These are phyloP conservation scores for Penicillium sp. DNA, from an alignment of 2,329 filamentous ascomycete genomes.

Conservation along the genomic window DNA sequence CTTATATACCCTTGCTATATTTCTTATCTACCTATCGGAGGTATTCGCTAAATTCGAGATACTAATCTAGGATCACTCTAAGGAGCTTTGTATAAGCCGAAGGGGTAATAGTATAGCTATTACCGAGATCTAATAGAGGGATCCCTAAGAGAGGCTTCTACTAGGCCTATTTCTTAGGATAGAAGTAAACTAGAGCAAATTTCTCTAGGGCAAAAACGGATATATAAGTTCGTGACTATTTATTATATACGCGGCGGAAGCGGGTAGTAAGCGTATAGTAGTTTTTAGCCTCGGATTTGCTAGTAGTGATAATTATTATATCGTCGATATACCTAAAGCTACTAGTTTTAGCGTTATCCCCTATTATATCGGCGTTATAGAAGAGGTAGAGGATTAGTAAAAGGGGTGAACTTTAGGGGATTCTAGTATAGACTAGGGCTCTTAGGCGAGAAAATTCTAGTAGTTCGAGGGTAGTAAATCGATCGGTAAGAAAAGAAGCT, in stretches of 20 bases:
- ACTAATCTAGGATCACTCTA: too few relatives aligned
- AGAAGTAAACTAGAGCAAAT: not conserved
- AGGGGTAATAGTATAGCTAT: not conserved
- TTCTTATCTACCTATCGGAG: too few relatives aligned
- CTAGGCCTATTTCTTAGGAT: not conserved
- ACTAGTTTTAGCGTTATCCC: too few relatives aligned
- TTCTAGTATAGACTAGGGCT: constrained; percentile 7
- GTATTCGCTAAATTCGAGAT: too few relatives aligned
- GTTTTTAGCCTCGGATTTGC: not conserved
- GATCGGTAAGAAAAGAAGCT: not conserved
- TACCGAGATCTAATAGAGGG: too few relatives aligned
- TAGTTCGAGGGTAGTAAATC: not conserved
- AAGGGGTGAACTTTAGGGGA: too few relatives aligned
- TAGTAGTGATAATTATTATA: not conserved
- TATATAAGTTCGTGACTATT: not conserved
- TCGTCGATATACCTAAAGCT: not conserved
- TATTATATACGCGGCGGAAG: too few relatives aligned
- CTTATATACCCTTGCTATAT: too few relatives aligned
- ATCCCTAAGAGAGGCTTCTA: constrained; percentile 2
- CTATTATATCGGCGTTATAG: too few relatives aligned
- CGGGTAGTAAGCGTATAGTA: too few relatives aligned
- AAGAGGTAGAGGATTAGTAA: too few relatives aligned
- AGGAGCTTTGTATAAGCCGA: too few relatives aligned
- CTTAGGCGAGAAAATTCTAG: not conserved
- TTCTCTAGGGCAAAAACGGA: not conserved